Evolutionary conservation across 306 rosid species (phyloP), one percentile per base, ranked within the genome.

Genomic region (Comarum palustre): DNA sequence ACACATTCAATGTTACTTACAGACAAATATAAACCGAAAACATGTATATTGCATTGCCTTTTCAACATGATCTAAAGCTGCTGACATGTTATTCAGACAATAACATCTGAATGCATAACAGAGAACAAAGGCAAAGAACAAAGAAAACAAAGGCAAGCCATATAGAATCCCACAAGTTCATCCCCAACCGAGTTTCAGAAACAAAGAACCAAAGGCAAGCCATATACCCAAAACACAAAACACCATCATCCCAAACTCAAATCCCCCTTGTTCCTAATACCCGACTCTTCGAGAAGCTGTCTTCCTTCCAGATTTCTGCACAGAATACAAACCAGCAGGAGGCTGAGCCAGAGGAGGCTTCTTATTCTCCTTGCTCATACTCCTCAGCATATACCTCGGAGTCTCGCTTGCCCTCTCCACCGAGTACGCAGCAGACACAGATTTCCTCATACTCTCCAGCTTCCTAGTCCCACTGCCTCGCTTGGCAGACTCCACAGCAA

Each of bases 381-480:
- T 94, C 58, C 99, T 78, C 47, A 94, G 88, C 95, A 85, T 77
- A 77, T 94, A 94, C 78, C 99, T 82, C 0, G 99, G 96, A 46
- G 92, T 78, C 81, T 84, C 89, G 67, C 61, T 69, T 8, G 57
- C 77, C 67, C 57, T 77, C 72, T 83, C 90, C 29, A 73, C 80
- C 0, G 92, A 77, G 15, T 80, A 89, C 20, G 96, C 93, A 0
- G 90, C 84, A 14, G 91, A 78, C 27, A 91, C 87, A 16, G 98
- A 91, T 72, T 88, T 91, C 81, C 92, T 87, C 75, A 89, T 2
- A 69, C 77, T 84, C 69, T 78, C 90, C 8, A 77, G 63, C 78
- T 88, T 94, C 77, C 87, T 94, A 0, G 83, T 36, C 25, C 74
- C 77, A 71, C 82, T 85, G 41, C 42, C 79, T 73, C 83, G 82